Base-by-base conservation (phyloP, 2,329 filamentous ascomycete genomes). In the Endothia cerciana region DNA sequence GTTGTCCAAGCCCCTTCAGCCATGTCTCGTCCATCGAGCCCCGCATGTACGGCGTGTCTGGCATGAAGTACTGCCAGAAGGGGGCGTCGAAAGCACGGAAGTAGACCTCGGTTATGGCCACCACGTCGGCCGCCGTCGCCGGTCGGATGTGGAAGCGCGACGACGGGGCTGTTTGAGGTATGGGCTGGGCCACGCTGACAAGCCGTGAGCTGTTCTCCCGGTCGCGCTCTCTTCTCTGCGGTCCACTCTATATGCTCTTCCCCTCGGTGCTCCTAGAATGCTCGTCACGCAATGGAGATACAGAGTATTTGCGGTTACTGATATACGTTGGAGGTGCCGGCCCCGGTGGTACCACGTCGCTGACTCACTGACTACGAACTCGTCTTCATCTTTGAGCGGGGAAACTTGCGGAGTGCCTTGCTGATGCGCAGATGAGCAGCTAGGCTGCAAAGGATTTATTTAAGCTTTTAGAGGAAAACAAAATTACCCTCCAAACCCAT, bases 71-170 rank as follows among this genome's bases (percentile, higher is more conserved):
- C 47, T 28, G 47, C 47, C 47, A 28, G 25, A 51, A 51, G 47
- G 47, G 47, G 13, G 47, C 22, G 4, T 51, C 6, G 25, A 51
- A 51, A 22, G 47, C 47, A 13, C 47, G 25, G 47, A 51, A 51
- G 47, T 15, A 51, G 47, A 7, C 47, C 5, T 51, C 47, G 2
- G 47, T 51, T 22, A 51, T 28, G 22, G 47, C 22, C 28, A 13
- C 22, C 11, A 28, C n/a, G 11, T 51, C 47, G 25, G 47, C 47
- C 8, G 47, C 28, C 7, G 47, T 30, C 11, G 47, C 47, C 28
- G 25, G 25, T 51, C 47, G 47, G 47, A 51, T 51, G 13, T 30
- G 47, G 47, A 51, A 51, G 25, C 22, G 47, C 25, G 47, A 51
- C 47, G 25, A 15, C 47, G 25, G 13, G 13, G 25, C 17, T 15